Evolutionary conservation across 306 rosid genomes (phyloP), one percentile per base, ranked within the genome.

Genomic region (Prunus fruticosa): DNA sequence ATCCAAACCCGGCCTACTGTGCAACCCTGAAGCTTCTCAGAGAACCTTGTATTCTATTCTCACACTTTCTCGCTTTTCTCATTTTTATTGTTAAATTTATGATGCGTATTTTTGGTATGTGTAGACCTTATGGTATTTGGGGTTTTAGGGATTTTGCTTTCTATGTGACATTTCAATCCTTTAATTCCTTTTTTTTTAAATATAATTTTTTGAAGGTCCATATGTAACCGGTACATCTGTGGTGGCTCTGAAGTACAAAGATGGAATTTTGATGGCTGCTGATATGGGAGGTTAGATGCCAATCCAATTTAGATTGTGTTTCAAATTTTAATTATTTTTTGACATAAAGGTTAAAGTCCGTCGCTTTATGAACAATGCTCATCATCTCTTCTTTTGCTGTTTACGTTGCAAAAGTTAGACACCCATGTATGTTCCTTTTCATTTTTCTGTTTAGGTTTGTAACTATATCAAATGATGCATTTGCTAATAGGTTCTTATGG

Each of bases 171-270:
- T 54, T 72, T 58, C 32, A 58, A 58, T 58, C 7, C 28, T 11
- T 58, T 22, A 22, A 57, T 57, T 58, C 11, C n/a, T n/a, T n/a
- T n/a, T n/a, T n/a, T n/a, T n/a, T n/a, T n/a, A n/a, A n/a, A 6
- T 22, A 8, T 58, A 23, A n/a, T 54, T 54, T 54, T 56, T 73
- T 78, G 71, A 74, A 95, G 97, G 87, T 89, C 99, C 99, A 0
- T 92, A 89, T 75, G 97, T 95, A 9, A 95, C 97, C 19, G 97
- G 99, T 28, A 83, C 97, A 13, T 95, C 99, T 19, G 99, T 95
- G 0, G 93, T 95, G 57, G 97, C 96, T 65, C 73, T 95, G 84
- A 95, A 95, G 80, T 95, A 87, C 88, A 95, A 89, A 82, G 97
- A 95, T 92, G 99, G 93, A 52, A 87, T 95, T 83, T 86, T 95